Percentiles rank a stretch among this genome's conserved stretches.
Conservation (phyloP, 2,329 filamentous ascomycete species). For the Lecanoromycetidae sp. region DNA sequence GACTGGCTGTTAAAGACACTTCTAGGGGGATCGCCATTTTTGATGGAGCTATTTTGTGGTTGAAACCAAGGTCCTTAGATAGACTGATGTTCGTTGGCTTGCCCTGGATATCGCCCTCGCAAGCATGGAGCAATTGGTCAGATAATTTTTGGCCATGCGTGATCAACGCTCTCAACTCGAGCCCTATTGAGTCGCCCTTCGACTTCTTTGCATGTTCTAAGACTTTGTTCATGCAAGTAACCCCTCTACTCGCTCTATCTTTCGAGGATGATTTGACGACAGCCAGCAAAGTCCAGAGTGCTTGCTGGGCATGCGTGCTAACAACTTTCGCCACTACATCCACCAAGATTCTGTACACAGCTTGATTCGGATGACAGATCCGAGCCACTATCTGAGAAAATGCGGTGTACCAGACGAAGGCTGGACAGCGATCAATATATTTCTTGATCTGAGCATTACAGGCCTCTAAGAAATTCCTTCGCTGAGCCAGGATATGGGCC, state of each 20-base stretch:
- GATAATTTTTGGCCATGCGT: constrained; percentile 70
- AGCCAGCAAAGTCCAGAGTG: constrained; percentile 80
- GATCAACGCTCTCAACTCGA: constrained; percentile 60
- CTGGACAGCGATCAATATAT: constrained; percentile 48
- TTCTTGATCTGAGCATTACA: constrained; percentile 68
- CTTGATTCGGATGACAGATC: constrained; percentile 71
- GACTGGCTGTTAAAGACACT: constrained; percentile 64
- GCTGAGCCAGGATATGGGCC: constrained; percentile 34
- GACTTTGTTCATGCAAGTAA: constrained; percentile 30
- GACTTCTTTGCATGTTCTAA: constrained; percentile 24
- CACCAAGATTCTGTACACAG: constrained; percentile 65
- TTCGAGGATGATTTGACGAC: constrained; percentile 69
- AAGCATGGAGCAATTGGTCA: constrained; percentile 67
- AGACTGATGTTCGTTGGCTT: constrained; percentile 64
- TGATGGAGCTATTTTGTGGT: constrained; percentile 68
- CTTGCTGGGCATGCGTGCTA: constrained; percentile 73
- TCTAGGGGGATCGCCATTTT: constrained; percentile 82
- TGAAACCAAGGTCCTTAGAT: constrained; percentile 66
- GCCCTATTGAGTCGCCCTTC: constrained; percentile 27
- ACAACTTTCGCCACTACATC: constrained; percentile 81
- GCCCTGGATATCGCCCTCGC: constrained; percentile 63
- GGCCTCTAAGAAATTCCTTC: constrained; percentile 54
- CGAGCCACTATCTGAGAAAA: constrained; percentile 91
- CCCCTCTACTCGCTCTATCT: constrained; percentile 50
- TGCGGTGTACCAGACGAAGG: constrained; percentile 44